Evolutionary conservation across 495 filamentous ascomycete species (phyloP).

Genomic region (Rusavskia elegans): DNA sequence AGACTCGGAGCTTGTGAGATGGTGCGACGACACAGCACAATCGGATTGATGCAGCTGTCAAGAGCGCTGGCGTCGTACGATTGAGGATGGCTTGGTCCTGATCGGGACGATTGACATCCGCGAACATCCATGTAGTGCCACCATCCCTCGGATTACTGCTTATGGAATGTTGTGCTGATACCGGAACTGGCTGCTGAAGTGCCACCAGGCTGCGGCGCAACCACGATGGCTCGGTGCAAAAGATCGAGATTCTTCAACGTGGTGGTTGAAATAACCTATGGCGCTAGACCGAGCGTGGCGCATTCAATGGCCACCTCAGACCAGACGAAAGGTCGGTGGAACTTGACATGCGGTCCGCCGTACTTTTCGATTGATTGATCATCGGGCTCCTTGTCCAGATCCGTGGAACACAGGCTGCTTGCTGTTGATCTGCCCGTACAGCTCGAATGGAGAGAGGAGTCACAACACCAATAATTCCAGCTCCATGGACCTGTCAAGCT

Average conservation of each 20-base stretch:
- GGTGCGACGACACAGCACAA: neutral
- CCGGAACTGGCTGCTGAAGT: neutral
- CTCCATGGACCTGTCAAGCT: too few species aligned
- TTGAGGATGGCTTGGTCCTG: neutral
- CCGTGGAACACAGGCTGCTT: neutral
- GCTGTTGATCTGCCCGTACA: neutral
- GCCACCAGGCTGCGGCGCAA: neutral
- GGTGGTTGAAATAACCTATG: neutral
- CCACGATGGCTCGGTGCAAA: neutral
- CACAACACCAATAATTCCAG: too few species aligned
- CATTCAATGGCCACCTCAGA: too few species aligned
- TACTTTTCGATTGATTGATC: neutral
- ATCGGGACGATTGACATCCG: neutral
- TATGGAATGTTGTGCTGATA: neutral
- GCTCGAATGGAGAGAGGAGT: too few species aligned
- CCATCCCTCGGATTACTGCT: neutral
- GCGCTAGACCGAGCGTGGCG: neutral
- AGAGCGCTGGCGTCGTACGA: neutral
- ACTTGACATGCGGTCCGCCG: too few species aligned
- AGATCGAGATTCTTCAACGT: neutral
- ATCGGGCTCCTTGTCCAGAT: neutral
- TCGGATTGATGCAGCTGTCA: neutral
- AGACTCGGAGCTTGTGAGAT: neutral
- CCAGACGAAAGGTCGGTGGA: too few species aligned
- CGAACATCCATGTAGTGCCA: neutral